phyloP scores from a whole-genome alignment of 2,329 filamentous ascomycete species.

The Alternaria consortialis region DNA sequence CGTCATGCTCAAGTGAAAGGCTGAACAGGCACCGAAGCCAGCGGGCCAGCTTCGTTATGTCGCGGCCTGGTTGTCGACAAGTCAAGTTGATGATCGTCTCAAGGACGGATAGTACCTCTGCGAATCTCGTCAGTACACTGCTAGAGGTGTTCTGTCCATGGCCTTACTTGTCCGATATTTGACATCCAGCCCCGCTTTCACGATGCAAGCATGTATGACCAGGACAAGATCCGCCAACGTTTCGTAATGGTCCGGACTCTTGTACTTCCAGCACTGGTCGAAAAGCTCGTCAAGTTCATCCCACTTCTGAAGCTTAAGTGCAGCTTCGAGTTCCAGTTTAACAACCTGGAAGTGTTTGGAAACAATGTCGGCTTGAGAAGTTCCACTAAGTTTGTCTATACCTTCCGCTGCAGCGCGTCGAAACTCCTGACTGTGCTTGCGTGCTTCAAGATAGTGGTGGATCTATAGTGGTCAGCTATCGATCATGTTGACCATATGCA shows the following conservation, averaged over 20 bases:
- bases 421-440: conserved; percentile 69
- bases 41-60: conserved; percentile 70
- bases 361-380: conserved; percentile 62
- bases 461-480: conserved; percentile 56
- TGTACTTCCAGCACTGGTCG: conserved; percentile 52
- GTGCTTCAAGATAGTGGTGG: conserved; percentile 69
- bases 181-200: conserved; percentile 35
- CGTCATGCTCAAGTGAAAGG: conserved; percentile 66
- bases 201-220: conserved; percentile 52
- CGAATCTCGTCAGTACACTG: conserved; percentile 14
- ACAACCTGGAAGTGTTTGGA: conserved; percentile 72
- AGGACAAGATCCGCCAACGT: conserved; percentile 59
- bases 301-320: conserved; percentile 72
- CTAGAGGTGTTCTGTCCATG: too few species aligned
- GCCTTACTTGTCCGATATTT: conserved; percentile 46
- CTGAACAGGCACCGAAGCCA: conserved; percentile 84
- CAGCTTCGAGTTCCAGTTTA: conserved; percentile 82
- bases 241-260: conserved; percentile 53
- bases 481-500: conserved; percentile 18
- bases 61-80: conserved; percentile 65
- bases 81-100: conserved; percentile 76
- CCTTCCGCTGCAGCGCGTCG: conserved; percentile 56
- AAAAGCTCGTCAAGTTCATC: conserved; percentile 70
- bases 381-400: conserved; percentile 52
- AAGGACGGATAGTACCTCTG: conserved; percentile 53